Percentiles rank a stretch among this genome's conserved stretches.
phyloP scores from a whole-genome alignment of 768 basidiomycete species.

The Trametes coccinea region DNA sequence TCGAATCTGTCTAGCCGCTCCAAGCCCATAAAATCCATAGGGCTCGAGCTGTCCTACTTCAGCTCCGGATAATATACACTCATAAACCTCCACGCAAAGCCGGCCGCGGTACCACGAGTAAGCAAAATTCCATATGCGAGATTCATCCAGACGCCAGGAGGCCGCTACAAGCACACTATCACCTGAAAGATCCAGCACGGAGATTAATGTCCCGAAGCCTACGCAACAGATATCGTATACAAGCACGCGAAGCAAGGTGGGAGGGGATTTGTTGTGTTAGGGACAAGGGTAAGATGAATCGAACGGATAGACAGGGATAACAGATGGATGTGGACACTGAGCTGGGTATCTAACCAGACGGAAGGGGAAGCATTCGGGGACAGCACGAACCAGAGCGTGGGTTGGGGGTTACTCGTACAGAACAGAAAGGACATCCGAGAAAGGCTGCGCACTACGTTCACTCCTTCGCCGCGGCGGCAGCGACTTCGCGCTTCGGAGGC shows the following conservation, averaged over 20 bases:
- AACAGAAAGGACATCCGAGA: background rate
- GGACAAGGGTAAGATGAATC: background rate
- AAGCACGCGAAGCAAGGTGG: conserved; percentile 1
- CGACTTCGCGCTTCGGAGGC: conserved; percentile 23
- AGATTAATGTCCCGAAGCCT: conserved; percentile 15
- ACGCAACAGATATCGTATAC: conserved; percentile 17
- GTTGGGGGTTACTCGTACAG: conserved; percentile 2
- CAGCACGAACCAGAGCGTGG: conserved; percentile 3
- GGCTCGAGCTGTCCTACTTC: conserved; percentile 93
- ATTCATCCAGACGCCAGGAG: conserved; percentile 15
- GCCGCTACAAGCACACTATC: conserved; percentile 15
- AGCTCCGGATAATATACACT: conserved; percentile 49
- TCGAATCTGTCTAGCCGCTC: conserved; percentile 84
- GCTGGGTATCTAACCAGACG: conserved; percentile 13
- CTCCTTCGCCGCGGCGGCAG: conserved; percentile 22
- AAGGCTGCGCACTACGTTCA: background rate
- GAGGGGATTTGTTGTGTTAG: background rate
- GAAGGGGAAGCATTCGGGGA: conserved; percentile 3
- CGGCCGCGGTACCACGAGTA: background rate
- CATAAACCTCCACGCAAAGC: background rate
- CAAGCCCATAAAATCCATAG: conserved; percentile 86
- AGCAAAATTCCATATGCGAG: conserved; percentile 7
- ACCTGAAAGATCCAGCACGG: conserved; percentile 20
- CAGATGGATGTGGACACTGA: background rate
- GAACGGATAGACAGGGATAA: background rate